Evolutionary conservation across 495 filamentous ascomycete species (phyloP), one percentile per base, ranked within the genome.

Genomic region (Annulohypoxylon maeteangense): DNA sequence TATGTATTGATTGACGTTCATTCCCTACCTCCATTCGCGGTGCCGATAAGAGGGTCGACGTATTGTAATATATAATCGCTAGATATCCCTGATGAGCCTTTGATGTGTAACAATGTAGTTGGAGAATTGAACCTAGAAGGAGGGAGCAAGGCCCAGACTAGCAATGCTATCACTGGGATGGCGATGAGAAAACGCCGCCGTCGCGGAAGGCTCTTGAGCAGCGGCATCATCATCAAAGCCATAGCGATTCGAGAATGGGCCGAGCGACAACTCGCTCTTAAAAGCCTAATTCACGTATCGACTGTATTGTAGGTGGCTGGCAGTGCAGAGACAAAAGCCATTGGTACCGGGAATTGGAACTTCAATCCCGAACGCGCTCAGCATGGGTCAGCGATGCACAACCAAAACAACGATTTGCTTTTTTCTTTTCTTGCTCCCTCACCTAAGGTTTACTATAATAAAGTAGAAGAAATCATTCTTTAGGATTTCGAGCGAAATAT

Each of bases 41-140:
- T 89, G 32, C 88, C 88, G 60, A 90, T 90, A 11, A 90, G 75
- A 31, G 88, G 87, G 71, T 90, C 83, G 50, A 85, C 65, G 56
- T 78, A 83, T 45, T 62, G 72, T 14, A 85, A 68, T 3, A 85
- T 73, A 45, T 82, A 74, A 47, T 70, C 60, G 50, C 48, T 67
- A 27, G 73, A 67, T 54, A 20, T 59, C 10, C 61, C 34, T 60
- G 70, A 50, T 65, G 64, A 66, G 67, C 56, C 57, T 5, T 50
- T 67, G 58, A 71, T 36, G 22, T 56, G 20, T 1, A 77, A 64
- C 32, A 64, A 36, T 14, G 34, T 72, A 54, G 10, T 76, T 67
- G 60, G 77, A 76, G 74, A 78, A 76, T 78, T 74, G 36, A 74
- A 70, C 45, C 68, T 70, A 25, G 74, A 66, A 29, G 81, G 62